Conservation (phyloP, 2,329 filamentous ascomycete species). For the Waltergamsia citrina region DNA sequence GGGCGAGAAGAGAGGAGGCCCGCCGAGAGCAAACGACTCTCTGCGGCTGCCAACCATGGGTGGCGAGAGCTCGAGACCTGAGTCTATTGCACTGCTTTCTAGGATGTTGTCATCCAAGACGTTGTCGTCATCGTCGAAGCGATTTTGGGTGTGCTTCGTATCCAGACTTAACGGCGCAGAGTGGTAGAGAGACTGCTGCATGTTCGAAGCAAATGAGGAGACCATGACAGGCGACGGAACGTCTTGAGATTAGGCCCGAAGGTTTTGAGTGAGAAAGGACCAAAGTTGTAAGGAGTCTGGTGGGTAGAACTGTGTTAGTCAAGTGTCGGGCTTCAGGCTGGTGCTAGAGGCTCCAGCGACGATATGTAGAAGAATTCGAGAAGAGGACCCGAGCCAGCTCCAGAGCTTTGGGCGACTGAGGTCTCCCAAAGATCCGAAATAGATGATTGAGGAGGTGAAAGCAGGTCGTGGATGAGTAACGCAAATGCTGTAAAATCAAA, state of each 20-base stretch:
- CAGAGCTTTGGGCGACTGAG: too few species aligned
- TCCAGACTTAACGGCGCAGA: constrained; percentile 41
- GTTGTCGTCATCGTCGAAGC: constrained; percentile 46
- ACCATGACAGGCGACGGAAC: constrained; percentile 4
- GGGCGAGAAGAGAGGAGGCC: constrained; percentile 46
- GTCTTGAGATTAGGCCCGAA: too few species aligned
- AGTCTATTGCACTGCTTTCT: constrained; percentile 50
- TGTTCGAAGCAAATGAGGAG: constrained; percentile 3
- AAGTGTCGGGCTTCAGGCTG: background rate
- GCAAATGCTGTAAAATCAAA: too few species aligned
- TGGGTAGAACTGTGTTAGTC: background rate
- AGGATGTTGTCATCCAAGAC: constrained; percentile 53
- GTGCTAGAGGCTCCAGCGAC: too few species aligned
- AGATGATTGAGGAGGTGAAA: too few species aligned
- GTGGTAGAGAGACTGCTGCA: constrained; percentile 32
- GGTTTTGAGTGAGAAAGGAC: too few species aligned
- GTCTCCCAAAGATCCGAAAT: too few species aligned
- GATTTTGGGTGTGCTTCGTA: constrained; percentile 41
- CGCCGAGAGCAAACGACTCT: constrained; percentile 51
- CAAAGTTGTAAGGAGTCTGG: background rate
- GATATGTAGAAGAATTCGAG: too few species aligned
- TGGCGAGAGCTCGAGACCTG: constrained; percentile 53
- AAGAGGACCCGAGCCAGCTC: too few species aligned
- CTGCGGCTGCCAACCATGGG: constrained; percentile 52
- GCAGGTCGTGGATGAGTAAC: too few species aligned